Percentiles rank a stretch among this genome's conserved stretches.
Conservation (phyloP, 2,329 filamentous ascomycete species). For the Apiospora marii region DNA sequence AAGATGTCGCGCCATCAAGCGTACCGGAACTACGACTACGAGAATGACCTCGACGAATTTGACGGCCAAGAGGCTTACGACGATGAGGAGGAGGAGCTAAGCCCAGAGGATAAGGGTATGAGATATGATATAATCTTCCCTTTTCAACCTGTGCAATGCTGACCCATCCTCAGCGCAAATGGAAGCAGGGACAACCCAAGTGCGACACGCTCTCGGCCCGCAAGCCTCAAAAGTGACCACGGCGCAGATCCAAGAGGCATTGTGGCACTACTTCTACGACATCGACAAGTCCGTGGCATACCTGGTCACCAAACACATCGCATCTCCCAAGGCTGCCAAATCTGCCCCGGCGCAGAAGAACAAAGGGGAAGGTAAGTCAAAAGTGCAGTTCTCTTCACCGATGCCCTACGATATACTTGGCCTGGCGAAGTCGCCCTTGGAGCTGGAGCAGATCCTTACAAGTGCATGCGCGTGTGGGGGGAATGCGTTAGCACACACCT, state of each 20-base stretch:
- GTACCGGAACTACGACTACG: conserved; percentile 58
- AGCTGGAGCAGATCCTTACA: conserved; percentile 28
- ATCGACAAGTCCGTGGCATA: conserved; percentile 85
- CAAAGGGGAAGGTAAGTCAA: conserved; percentile 54
- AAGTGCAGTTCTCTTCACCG: conserved; percentile 30
- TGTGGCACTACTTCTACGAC: conserved; percentile 98
- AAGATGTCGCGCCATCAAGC: conserved; percentile 57
- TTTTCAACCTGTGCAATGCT: not conserved
- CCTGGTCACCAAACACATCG: conserved; percentile 70
- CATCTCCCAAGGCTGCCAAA: conserved; percentile 50
- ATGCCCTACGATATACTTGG: conserved; percentile 15
- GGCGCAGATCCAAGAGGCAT: conserved; percentile 81
- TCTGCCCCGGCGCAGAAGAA: conserved; percentile 49
- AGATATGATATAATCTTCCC: conserved; percentile 32
- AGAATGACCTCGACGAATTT: conserved; percentile 60
- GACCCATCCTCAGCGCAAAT: conserved; percentile 47
- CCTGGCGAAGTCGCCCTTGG: conserved; percentile 26
- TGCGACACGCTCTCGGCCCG: conserved; percentile 70
- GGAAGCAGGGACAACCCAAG: conserved; percentile 70
- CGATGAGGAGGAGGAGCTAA: conserved; percentile 54
- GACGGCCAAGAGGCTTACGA: conserved; percentile 51
- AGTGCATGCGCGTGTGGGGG: conserved; percentile 1
- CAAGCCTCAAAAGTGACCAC: conserved; percentile 63
- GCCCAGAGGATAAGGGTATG: conserved; percentile 44
- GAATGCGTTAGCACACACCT: conserved; percentile 11